Percentiles rank a stretch among this genome's conserved stretches.
These are phyloP conservation scores for Neurospora sp. DNA, from an alignment of 495 filamentous ascomycete species.

Conservation along the genomic window DNA sequence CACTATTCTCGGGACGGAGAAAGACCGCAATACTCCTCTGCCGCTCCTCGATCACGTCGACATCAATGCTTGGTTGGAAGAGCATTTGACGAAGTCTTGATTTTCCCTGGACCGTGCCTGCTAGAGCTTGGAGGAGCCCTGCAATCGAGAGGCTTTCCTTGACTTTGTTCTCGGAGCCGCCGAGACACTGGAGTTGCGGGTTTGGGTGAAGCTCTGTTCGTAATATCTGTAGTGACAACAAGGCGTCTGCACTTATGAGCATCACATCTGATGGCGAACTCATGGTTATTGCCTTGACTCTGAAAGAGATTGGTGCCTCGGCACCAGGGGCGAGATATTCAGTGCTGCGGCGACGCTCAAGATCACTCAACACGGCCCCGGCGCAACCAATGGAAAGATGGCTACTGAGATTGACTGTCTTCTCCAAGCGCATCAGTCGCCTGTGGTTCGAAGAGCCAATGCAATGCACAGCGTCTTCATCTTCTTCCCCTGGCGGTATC, in stretches of 20 bases:
- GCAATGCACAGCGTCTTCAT: conserved; percentile 36
- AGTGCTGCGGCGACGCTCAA: conserved; percentile 59
- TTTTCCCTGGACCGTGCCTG: conserved; percentile 76
- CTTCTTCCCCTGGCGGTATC: conserved; percentile 45
- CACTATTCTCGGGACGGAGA: conserved; percentile 57
- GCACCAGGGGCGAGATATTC: conserved; percentile 46
- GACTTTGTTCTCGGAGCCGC: conserved; percentile 52
- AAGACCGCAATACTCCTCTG: conserved; percentile 60
- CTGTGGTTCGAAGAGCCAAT: conserved; percentile 47
- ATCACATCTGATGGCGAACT: conserved; percentile 67
- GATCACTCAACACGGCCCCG: conserved; percentile 70
- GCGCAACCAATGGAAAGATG: conserved; percentile 56
- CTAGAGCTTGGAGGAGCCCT: conserved; percentile 68
- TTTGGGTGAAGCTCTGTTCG: conserved; percentile 79
- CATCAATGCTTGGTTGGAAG: conserved; percentile 63
- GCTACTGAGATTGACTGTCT: conserved; percentile 71
- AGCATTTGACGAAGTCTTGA: conserved; percentile 70
- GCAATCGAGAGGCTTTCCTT: conserved; percentile 90
- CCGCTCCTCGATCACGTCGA: conserved; percentile 61
- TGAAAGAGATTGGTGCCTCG: conserved; percentile 41
- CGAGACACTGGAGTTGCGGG: conserved; percentile 68
- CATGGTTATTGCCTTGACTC: conserved; percentile 60
- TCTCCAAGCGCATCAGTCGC: conserved; percentile 59
- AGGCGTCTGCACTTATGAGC: conserved; percentile 74
- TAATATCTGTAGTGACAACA: conserved; percentile 77